Evolutionary conservation across 2,329 filamentous ascomycete genomes (phyloP).

Genomic region (Fusarium secorum): DNA sequence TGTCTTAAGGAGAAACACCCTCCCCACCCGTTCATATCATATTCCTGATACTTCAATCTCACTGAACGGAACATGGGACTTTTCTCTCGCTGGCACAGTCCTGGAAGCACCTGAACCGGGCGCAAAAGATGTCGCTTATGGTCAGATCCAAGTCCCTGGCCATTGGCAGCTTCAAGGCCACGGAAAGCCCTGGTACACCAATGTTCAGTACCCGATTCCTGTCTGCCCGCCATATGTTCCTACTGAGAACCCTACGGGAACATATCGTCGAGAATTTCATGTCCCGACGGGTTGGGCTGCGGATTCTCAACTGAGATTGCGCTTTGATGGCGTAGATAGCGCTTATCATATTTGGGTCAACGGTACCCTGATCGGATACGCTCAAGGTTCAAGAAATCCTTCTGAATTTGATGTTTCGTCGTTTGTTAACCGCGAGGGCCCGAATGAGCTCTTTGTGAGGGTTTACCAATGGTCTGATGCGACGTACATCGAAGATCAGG

Average conservation of each 20-base stretch:
- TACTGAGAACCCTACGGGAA: slow-evolving; percentile 70
- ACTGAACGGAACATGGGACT: slow-evolving; percentile 66
- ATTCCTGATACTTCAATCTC: slow-evolving; percentile 58
- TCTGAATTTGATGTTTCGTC: slow-evolving; percentile 73
- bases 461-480: slow-evolving; percentile 77
- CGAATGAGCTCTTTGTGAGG: slow-evolving; percentile 67
- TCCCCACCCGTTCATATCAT: slow-evolving; percentile 61
- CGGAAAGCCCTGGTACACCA: slow-evolving; percentile 73
- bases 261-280: slow-evolving; percentile 64
- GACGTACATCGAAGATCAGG: slow-evolving; percentile 74
- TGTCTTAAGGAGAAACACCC: slow-evolving; percentile 61
- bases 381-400: slow-evolving; percentile 72
- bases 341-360: slow-evolving; percentile 76
- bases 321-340: slow-evolving; percentile 77
- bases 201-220: slow-evolving; percentile 71
- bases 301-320: slow-evolving; percentile 64
- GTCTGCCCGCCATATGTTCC: slow-evolving; percentile 70
- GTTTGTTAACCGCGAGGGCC: slow-evolving; percentile 49
- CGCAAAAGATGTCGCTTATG: slow-evolving; percentile 57
- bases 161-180: slow-evolving; percentile 77
- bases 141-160: slow-evolving; percentile 66
- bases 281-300: slow-evolving; percentile 58
- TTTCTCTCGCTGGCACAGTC: slow-evolving; percentile 58
- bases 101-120: slow-evolving; percentile 53
- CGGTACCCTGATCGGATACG: slow-evolving; percentile 69